Evolutionary conservation across 768 basidiomycete genomes (phyloP), one percentile per base, ranked within the genome.

Genomic region (Artomyces pyxidatus): DNA sequence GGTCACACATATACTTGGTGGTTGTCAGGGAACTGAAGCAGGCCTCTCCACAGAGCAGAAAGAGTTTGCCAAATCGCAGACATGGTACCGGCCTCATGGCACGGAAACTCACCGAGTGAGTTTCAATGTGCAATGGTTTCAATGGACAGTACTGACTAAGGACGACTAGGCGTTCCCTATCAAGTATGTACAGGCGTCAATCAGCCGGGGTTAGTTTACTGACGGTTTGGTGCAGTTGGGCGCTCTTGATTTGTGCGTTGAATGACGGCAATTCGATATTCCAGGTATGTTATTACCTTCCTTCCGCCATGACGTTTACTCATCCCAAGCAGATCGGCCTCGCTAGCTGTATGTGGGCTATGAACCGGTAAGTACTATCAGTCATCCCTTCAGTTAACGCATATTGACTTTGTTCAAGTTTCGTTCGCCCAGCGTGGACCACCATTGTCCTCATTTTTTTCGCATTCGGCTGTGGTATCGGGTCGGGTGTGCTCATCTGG

Each of bases 21-120:
- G 9, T 52, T 30, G 23, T 26, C 38, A 51, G 32, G 53, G 32
- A 25, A 29, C 49, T 22, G 32, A 25, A n/a, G 23, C 45, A 48
- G 50, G 23, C 35, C 48, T 26, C 27, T 45, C n/a, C 14, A 29
- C 39, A 85, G 84, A 84, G 53, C 85, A 88, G 70, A 65, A 71
- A 42, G 77, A 82, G 62, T 85, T 87, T 51, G 74, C 76, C 56
- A 70, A 80, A 53, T 76, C 76, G 37, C 80, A 88, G 65, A 89
- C 88, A 1, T 93, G 88, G 89, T 93, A 91, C 65, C 70, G 85
- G 45, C 78, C 89, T 6, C 89, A 93, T 63, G 86, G 85, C 17
- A 89, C 87, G 11, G 81, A 81, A 50, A 89, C 89, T 0, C 89
- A 86, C 58, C 66, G 83, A 51, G 84, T 82, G 57, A 55, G 74